phyloP scores from a whole-genome alignment of 1,284 basidiomycete species.

The Ceratobasidium sp. region DNA sequence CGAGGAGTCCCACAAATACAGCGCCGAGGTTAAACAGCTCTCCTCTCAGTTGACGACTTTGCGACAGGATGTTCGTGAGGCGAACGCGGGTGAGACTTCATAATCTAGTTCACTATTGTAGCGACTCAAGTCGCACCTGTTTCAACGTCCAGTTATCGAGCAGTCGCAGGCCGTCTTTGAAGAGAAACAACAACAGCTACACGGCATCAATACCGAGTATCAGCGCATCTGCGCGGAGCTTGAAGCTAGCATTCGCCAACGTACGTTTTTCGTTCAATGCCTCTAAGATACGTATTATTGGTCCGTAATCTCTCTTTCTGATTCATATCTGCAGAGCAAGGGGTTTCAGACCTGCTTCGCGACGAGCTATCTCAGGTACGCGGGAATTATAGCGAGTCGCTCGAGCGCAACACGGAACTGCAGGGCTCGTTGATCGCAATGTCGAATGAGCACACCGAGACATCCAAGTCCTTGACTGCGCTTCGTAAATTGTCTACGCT shows the following conservation, averaged over 20 bases:
- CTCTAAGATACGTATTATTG: background rate
- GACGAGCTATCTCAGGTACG: constrained; percentile 3
- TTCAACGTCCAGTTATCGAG: background rate
- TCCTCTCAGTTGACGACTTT: background rate
- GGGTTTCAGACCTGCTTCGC: constrained; percentile 22
- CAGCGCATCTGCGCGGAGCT: background rate
- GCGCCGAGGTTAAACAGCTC: background rate
- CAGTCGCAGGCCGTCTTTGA: background rate
- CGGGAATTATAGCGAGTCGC: constrained; percentile 19
- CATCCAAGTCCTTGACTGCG: background rate
- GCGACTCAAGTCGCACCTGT: background rate
- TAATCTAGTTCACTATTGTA: background rate
- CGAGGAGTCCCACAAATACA: background rate
- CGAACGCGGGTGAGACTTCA: background rate
- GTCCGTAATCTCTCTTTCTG: background rate
- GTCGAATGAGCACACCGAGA: background rate
- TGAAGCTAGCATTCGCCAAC: background rate
- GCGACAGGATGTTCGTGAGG: background rate
- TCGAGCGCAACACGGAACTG: constrained; percentile 5
- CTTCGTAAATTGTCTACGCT: background rate
- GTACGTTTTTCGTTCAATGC: background rate
- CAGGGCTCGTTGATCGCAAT: background rate
- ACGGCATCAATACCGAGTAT: background rate
- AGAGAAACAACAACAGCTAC: constrained; percentile 1
- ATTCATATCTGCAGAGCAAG: background rate